A percentile compares a stretch with the other conserved stretches of the same genome.
Evolutionary conservation across 192 early-diverging fungal species (phyloP).

Genomic region (Backusella circina): DNA sequence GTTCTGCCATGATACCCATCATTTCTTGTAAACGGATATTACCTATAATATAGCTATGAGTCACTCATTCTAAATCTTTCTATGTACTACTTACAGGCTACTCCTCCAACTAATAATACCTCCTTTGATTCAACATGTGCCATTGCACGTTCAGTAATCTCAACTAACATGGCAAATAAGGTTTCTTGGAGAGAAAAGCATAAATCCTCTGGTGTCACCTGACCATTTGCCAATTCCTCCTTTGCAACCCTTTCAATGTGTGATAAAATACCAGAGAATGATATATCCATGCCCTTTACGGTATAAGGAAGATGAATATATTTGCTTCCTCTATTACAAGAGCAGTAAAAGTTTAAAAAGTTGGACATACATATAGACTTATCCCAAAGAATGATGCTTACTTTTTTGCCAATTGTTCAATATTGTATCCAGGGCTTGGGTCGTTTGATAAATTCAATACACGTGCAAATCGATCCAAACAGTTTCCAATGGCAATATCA

Average conservation of each 20-base stretch:
- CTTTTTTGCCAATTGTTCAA: constrained; percentile 93
- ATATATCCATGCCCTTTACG: constrained; percentile 99
- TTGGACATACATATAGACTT: background rate
- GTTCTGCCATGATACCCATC: constrained; percentile 94
- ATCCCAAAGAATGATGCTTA: constrained; percentile 39
- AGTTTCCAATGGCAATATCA: constrained; percentile 98
- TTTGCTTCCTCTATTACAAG: constrained; percentile 63
- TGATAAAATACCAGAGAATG: constrained; percentile 94
- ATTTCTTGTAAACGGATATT: constrained; percentile 94
- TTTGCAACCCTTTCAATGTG: constrained; percentile 77
- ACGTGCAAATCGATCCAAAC: constrained; percentile 95
- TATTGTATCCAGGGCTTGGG: constrained; percentile 96
- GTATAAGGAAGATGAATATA: constrained; percentile 91
- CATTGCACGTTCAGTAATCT: constrained; percentile 98
- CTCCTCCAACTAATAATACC: constrained; percentile 95
- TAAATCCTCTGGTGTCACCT: constrained; percentile 80
- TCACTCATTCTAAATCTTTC: too few relatives aligned
- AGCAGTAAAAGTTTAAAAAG: constrained; percentile 1
- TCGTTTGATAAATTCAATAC: constrained; percentile 92
- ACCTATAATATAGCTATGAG: constrained; percentile 32
- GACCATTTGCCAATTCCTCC: constrained; percentile 46
- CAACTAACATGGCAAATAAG: constrained; percentile 99
- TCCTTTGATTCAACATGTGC: constrained; percentile 90
- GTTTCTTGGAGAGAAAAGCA: constrained; percentile 98
- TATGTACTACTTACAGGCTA: constrained; percentile 67